Conservation (phyloP, 352 stramenopile genomes). For the Phytophthora meadii region DNA sequence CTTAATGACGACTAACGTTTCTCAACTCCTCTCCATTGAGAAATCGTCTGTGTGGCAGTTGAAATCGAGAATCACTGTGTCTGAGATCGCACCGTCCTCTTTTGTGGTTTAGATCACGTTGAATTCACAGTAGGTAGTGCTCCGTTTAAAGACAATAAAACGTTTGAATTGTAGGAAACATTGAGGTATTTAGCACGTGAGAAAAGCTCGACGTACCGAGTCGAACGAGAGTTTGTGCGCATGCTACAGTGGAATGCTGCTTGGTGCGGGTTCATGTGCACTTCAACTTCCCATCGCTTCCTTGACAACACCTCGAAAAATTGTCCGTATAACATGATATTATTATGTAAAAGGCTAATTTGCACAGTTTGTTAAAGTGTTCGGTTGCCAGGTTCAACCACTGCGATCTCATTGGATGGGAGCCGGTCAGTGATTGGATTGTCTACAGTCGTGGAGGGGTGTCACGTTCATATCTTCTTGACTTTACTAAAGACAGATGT, state of each 20-base stretch:
- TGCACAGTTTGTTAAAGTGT: background rate
- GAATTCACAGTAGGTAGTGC: too few species aligned
- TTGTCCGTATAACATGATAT: background rate
- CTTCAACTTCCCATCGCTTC: conserved; percentile 17
- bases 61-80: background rate
- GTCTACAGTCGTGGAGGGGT: conserved; percentile 2
- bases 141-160: too few species aligned
- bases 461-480: conserved; percentile 6
- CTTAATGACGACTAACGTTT: background rate
- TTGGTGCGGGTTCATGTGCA: conserved; percentile 11
- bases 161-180: too few species aligned
- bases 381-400: background rate
- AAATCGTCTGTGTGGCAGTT: background rate
- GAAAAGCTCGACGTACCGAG: too few species aligned
- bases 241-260: background rate
- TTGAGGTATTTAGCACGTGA: too few species aligned
- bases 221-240: too few species aligned
- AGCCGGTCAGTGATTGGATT: conserved; percentile 15
- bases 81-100: background rate
- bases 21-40: background rate
- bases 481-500: background rate
- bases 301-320: conserved; percentile 4
- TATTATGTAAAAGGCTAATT: background rate
- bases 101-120: too few species aligned
- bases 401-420: conserved; percentile 14